Base-by-base conservation (phyloP, 2,329 filamentous ascomycete genomes). In the Neonectria hederae region DNA sequence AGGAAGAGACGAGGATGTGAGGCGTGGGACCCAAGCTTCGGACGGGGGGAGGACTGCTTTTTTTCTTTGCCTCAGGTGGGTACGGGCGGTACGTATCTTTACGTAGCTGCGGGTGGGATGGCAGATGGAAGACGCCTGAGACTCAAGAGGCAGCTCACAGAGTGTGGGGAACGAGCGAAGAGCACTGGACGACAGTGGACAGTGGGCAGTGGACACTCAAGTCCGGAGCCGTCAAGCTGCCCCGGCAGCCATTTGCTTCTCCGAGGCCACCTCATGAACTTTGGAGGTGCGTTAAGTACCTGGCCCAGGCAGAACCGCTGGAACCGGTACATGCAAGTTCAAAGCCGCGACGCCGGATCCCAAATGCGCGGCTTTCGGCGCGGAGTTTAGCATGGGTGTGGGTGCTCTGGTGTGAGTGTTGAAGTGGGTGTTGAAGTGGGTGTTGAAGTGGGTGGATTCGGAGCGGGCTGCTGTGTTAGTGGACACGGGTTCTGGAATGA, bases 41-140 rank as follows among this genome's bases (percentile, higher is more conserved):
- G 63, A 72, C 65, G 70, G 73, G 72, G 71, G 68, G 67, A 67
- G 63, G 70, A 70, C 66, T 69, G 70, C 67, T 72, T 74, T 75
- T 71, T 73, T 71, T 67, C 69, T 69, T 72, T 73, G 70, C 73
- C 69, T 75, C 66, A 69, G 69, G 63, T 68, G 66, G 68, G 43
- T 62, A 68, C 60, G 11, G n/a, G 22, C 24, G 61, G 49, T 69
- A 69, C 63, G 67, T 69, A 68, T 55, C 26, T 65, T 45, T 51
- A 22, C 21, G 17, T 35, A n/a, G 58, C 49, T 26, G 48, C 14
- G n/a, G n/a, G n/a, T n/a, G 30, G 30, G 30, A 32, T 32, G 35
- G 35, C 35, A 17, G 35, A 38, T 38, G 17, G 35, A 5, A 38
- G 17, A 49, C 30, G 53, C 54, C 45, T 54, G 30, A 51, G 54